Percentiles rank a stretch among this genome's conserved stretches.
phyloP scores from a whole-genome alignment of 441 rosid genomes.

The Adansonia madagascariensis region DNA sequence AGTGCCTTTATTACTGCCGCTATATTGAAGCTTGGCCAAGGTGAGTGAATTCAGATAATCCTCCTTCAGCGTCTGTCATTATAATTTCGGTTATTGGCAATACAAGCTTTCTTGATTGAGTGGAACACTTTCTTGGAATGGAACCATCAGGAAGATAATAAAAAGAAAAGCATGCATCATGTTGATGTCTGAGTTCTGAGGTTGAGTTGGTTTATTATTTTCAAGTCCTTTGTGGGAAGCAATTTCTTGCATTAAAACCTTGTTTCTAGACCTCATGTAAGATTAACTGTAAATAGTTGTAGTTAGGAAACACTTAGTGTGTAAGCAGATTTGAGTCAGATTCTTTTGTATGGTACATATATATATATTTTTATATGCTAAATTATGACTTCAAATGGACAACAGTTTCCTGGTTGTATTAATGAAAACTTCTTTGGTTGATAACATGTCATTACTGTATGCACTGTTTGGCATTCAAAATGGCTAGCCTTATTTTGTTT shows the following conservation, averaged over 20 bases:
- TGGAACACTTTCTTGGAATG: neutral
- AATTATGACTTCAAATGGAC: neutral
- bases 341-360: neutral
- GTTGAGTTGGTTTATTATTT: neutral
- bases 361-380: neutral
- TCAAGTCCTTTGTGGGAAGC: neutral
- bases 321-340: neutral
- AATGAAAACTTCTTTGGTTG: neutral
- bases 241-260: neutral
- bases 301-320: neutral
- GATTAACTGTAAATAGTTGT: neutral
- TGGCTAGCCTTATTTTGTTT: neutral
- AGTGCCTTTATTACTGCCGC: conserved; percentile 97
- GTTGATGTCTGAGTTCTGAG: conserved; percentile 4
- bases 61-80: neutral
- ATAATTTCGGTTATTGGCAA: neutral
- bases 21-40: conserved; percentile 95
- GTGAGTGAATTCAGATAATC: conserved; percentile 40
- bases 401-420: neutral
- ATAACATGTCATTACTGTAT: neutral
- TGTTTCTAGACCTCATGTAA: neutral
- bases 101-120: neutral
- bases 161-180: conserved; percentile 5
- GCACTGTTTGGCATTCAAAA: neutral
- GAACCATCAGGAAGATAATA: neutral